Evolutionary conservation across 768 basidiomycete species (phyloP).

Genomic region (Suillus paluster): DNA sequence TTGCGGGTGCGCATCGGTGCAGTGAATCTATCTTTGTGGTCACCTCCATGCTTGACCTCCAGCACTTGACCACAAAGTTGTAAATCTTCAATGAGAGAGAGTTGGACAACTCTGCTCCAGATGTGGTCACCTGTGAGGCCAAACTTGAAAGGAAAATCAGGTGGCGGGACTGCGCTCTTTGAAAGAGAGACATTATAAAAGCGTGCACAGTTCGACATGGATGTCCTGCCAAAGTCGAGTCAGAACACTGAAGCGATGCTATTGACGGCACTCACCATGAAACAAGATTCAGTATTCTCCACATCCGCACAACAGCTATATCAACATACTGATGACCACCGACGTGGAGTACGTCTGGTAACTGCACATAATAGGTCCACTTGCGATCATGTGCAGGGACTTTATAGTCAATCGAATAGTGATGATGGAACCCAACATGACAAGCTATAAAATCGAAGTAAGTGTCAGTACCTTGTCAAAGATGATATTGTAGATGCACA

Average conservation of each 20-base stretch:
- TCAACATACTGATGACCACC: constrained; percentile 34
- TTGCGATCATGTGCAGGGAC: no score
- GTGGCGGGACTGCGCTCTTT: not conserved
- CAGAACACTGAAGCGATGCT: no score
- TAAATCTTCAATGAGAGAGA: constrained; percentile 31
- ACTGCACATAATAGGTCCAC: no score
- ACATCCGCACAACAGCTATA: constrained; percentile 16
- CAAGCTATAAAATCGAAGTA: no score
- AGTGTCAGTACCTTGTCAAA: no score
- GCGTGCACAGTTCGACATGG: not conserved
- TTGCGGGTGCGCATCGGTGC: constrained; percentile 19
- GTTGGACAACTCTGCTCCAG: constrained; percentile 28
- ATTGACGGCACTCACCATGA: not conserved
- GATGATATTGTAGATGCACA: no score
- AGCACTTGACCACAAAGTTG: no score
- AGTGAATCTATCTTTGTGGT: constrained; percentile 28
- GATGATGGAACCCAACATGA: no score
- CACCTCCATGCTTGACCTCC: no score
- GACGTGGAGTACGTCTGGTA: no score
- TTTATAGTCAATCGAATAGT: no score
- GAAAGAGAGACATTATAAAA: not conserved
- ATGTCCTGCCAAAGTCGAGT: not conserved
- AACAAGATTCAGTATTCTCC: not conserved
- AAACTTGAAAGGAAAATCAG: constrained; percentile 5
- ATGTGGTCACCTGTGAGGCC: constrained; percentile 20